These are phyloP conservation scores for Annulohypoxylon moriforme DNA, from an alignment of 495 filamentous ascomycete species.

Conservation along the genomic window DNA sequence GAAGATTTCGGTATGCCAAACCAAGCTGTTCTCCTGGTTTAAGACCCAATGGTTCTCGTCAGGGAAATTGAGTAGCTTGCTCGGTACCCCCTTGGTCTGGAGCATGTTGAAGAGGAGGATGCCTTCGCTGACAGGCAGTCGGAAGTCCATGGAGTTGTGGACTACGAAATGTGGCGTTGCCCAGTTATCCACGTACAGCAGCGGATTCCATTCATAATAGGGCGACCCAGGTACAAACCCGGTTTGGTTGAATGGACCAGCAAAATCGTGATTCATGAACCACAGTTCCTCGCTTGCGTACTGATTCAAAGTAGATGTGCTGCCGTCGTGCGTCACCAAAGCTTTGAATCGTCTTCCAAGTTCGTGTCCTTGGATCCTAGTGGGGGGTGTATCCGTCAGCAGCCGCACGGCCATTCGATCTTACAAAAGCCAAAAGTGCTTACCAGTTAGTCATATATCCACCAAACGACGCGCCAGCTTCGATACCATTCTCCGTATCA, in stretches of 20 bases:
- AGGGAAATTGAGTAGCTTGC: conserved; percentile 68
- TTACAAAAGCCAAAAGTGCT: conserved; percentile 41
- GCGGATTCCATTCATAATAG: conserved; percentile 78
- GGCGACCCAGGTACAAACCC: conserved; percentile 69
- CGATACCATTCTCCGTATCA: conserved; percentile 72
- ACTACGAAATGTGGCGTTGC: conserved; percentile 78
- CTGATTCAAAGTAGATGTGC: conserved; percentile 72
- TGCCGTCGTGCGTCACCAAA: conserved; percentile 80
- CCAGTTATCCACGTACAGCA: conserved; percentile 69
- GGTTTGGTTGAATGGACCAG: conserved; percentile 62
- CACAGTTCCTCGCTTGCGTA: conserved; percentile 77
- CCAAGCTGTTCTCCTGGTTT: conserved; percentile 76
- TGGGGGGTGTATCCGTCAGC: conserved; percentile 38
- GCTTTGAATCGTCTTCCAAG: conserved; percentile 75
- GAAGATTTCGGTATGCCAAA: conserved; percentile 79
- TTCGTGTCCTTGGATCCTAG: conserved; percentile 66
- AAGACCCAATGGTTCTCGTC: conserved; percentile 76
- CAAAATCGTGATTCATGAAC: conserved; percentile 61
- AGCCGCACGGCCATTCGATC: not conserved
- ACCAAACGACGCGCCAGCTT: conserved; percentile 75
- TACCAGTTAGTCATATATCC: conserved; percentile 68
- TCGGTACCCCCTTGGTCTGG: conserved; percentile 71
- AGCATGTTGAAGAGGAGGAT: conserved; percentile 79
- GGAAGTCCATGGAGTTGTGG: conserved; percentile 79
- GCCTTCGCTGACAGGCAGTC: conserved; percentile 75